A percentile compares a stretch with the other conserved stretches of the same genome.
Conservation (phyloP, 2,329 filamentous ascomycete genomes). For the Penicillium psychrosexuale region DNA sequence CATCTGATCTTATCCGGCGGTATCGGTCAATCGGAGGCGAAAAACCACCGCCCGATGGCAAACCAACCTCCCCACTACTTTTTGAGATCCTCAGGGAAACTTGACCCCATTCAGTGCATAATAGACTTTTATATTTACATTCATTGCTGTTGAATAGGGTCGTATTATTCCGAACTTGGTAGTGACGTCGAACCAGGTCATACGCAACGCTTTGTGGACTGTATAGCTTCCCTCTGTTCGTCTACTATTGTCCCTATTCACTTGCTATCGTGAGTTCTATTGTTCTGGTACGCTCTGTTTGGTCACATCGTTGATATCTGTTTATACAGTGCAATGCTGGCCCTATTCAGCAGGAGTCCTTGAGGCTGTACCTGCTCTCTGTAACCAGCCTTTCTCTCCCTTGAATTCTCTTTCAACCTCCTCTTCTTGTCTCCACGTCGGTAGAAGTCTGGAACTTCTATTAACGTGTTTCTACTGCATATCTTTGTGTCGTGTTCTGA, state of each 20-base stretch:
- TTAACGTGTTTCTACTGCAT: background rate
- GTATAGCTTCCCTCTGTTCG: background rate
- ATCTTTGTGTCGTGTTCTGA: background rate
- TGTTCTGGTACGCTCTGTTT: background rate
- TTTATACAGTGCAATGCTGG: constrained; percentile 22
- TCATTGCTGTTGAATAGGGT: background rate
- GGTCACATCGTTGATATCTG: background rate
- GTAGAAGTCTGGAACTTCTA: constrained; percentile 10
- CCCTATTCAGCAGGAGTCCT: constrained; percentile 17
- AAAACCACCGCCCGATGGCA: constrained; percentile 22
- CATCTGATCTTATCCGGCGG: constrained; percentile 19
- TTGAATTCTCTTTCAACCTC: constrained; percentile 1
- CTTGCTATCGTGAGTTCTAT: constrained; percentile 3
- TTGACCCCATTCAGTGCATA: background rate
- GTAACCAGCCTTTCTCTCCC: constrained; percentile 2
- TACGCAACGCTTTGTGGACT: background rate
- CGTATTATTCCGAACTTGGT: background rate
- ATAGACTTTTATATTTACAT: constrained; percentile 1
- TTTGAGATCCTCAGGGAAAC: background rate
- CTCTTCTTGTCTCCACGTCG: background rate
- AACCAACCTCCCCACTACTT: constrained; percentile 5
- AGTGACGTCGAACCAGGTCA: background rate
- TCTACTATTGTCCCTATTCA: constrained; percentile 1
- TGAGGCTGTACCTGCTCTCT: constrained; percentile 17
- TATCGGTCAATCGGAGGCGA: constrained; percentile 22